phyloP scores from a whole-genome alignment of 306 rosid genomes.

The Acacia melanoxylon region DNA sequence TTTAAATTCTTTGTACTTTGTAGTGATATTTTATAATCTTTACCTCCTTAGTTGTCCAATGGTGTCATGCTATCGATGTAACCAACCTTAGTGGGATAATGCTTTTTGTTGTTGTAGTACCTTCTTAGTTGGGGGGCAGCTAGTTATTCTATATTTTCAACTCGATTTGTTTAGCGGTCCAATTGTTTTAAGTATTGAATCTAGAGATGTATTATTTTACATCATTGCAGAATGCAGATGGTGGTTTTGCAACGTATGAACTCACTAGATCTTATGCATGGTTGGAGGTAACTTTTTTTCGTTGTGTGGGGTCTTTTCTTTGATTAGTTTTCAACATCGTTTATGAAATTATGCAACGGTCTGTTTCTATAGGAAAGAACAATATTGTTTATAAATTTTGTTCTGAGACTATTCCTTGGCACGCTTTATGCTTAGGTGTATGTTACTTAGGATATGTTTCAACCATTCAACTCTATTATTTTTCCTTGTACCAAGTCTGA shows the following conservation, averaged over 20 bases:
- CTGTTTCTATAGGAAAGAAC: slow-evolving; percentile 22
- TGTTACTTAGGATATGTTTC: background rate
- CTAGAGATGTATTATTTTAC: too few relatives aligned
- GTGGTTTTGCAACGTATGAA: slow-evolving; percentile 91
- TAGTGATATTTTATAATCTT: background rate
- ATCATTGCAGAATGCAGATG: slow-evolving; percentile 65
- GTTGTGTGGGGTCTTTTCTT: background rate
- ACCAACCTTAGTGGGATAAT: background rate
- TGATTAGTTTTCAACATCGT: slow-evolving; percentile 11
- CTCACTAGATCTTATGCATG: slow-evolving; percentile 86
- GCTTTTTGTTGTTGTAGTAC: background rate
- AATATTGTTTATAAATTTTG: slow-evolving; percentile 7
- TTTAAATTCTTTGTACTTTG: background rate
- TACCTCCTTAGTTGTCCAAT: background rate
- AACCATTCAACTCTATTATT: background rate
- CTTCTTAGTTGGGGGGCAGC: background rate
- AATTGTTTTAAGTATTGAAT: background rate
- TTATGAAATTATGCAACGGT: slow-evolving; percentile 18
- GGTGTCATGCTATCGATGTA: background rate
- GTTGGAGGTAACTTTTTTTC: slow-evolving; percentile 76
- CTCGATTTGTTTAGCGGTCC: background rate
- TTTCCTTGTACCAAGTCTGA: slow-evolving; percentile 12
- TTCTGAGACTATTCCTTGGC: slow-evolving; percentile 8
- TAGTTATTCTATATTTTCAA: background rate
- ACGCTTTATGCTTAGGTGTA: background rate